These are phyloP conservation scores for Amoebophrya sp. DNA, from an alignment of 169 alveolate genomes.

Conservation along the genomic window DNA sequence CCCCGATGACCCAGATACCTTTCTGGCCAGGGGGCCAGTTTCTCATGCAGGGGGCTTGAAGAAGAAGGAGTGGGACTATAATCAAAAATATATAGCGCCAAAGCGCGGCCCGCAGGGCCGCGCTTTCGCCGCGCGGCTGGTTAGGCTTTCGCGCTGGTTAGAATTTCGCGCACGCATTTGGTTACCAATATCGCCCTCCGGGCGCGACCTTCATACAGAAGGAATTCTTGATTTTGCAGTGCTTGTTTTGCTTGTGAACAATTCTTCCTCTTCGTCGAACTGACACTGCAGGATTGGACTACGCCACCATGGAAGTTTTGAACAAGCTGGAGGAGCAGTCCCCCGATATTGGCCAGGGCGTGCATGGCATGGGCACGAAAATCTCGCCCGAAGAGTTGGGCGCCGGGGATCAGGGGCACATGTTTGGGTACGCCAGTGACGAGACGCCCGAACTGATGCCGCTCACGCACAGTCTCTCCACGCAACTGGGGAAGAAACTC, in stretches of 20 bases:
- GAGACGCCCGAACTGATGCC: slow-evolving; percentile 97
- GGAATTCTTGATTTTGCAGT: no score
- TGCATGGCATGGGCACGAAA: slow-evolving; percentile 66
- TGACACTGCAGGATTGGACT: slow-evolving; percentile 80
- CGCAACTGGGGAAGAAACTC: slow-evolving; percentile 81
- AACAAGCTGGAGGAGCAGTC: slow-evolving; percentile 87
- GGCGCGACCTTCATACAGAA: neutral
- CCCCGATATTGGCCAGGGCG: slow-evolving; percentile 93
- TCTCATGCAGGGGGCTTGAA: no score
- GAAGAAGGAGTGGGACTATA: no score
- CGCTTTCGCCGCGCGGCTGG: no score
- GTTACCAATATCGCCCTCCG: neutral
- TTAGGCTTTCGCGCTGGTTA: no score
- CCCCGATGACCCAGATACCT: no score
- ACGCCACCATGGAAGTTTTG: slow-evolving; percentile 85
- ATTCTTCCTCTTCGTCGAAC: slow-evolving; percentile 33
- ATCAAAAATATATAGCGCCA: no score
- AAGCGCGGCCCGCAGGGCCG: no score
- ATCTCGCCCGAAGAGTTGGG: slow-evolving; percentile 86
- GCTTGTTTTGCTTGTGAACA: no score
- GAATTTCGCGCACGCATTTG: no score
- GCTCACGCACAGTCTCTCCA: slow-evolving; percentile 90
- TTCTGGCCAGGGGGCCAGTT: no score
- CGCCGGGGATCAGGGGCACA: slow-evolving; percentile 98
- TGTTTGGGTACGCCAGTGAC: slow-evolving; percentile 99